Evolutionary conservation across 768 basidiomycete genomes (phyloP), one percentile per base, ranked within the genome.

Genomic region (Hygrocybe coccinea): DNA sequence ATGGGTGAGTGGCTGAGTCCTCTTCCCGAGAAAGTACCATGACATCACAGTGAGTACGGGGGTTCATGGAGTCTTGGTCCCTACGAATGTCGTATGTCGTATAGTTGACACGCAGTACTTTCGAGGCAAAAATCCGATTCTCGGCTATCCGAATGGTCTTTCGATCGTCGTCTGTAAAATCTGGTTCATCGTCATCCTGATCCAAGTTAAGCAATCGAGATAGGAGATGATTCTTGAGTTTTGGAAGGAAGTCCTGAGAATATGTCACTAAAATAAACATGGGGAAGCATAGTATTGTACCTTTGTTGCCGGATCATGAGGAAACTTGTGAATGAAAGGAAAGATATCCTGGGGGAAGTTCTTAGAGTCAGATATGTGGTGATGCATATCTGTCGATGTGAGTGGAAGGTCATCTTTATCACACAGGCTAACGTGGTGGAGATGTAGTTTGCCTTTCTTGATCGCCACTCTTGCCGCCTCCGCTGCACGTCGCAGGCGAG

Each of bases 11-110:
- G 29, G 43, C 12, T 1, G 29, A 57, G 0, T 36, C 49, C 0
- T 58, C 60, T 1, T 63, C 65, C 0, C 64, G 47, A 34, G 47
- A 29, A 25, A 49, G 47, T 14, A 49, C 47, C 56, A 35, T 57
- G 21, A 50, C 46, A 35, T 36, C 41, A 34, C n/a, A 24, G 43
- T 36, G 46, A 15, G 43, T 57, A 22, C 69, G 24, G 1, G 68
- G 64, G 34, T 74, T 74, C 35, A 78, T 56, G 0, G 64, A 54
- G 49, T 79, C 76, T 57, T 78, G 75, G 3, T 59, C 52, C 0
- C 65, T 60, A 0, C 75, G 55, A 74, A 76, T 60, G 74, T 75
- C 39, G 47, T 49, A 49, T 34, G 47, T 49, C 9, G 24, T 49
- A 25, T 49, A 49, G 29, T 49, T 49, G 29, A 78, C 43, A 0